Evolutionary conservation across 1,284 basidiomycete species (phyloP).

Genomic region (Anthracocystis panici-leucophaei): DNA sequence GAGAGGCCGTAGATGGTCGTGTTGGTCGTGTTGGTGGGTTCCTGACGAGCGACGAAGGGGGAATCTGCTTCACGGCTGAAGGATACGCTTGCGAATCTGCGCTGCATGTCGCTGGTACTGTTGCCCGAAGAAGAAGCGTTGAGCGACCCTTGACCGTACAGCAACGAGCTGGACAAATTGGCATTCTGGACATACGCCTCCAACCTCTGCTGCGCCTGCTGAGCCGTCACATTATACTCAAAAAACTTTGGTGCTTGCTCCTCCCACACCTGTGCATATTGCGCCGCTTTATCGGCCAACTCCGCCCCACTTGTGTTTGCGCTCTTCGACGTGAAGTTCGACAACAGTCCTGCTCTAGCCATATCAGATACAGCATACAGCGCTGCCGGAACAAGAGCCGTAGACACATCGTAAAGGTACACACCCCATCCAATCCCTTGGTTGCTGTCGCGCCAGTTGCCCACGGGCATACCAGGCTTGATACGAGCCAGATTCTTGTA

Average conservation of each 20-base stretch:
- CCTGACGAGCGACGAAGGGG: conserved; percentile 18
- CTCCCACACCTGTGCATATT: conserved; percentile 71
- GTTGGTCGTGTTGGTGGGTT: conserved; percentile 11
- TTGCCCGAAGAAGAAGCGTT: conserved; percentile 25
- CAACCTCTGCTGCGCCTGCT: conserved; percentile 69
- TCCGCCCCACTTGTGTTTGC: conserved; percentile 8
- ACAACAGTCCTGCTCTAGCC: conserved; percentile 69
- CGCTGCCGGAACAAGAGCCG: conserved; percentile 73
- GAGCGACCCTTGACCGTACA: conserved; percentile 57
- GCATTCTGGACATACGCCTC: conserved; percentile 71
- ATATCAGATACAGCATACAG: conserved; percentile 72
- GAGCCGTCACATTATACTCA: conserved; percentile 70
- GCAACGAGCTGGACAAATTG: conserved; percentile 69
- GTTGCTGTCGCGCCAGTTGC: conserved; percentile 74
- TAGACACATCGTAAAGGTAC: conserved; percentile 73
- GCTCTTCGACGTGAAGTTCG: conserved; percentile 42
- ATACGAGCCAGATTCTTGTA: conserved; percentile 69
- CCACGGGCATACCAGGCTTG: conserved; percentile 70
- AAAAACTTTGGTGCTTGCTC: conserved; percentile 71
- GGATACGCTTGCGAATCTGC: conserved; percentile 9
- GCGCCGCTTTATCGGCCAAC: conserved; percentile 67
- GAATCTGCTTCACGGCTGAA: conserved; percentile 21
- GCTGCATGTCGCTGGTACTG: conserved; percentile 12
- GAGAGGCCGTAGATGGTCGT: conserved; percentile 38
- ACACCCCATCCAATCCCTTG: conserved; percentile 73